Percentiles rank a stretch among this genome's conserved stretches.
phyloP scores from a whole-genome alignment of 2,329 filamentous ascomycete genomes.

The Apiospora hydei region DNA sequence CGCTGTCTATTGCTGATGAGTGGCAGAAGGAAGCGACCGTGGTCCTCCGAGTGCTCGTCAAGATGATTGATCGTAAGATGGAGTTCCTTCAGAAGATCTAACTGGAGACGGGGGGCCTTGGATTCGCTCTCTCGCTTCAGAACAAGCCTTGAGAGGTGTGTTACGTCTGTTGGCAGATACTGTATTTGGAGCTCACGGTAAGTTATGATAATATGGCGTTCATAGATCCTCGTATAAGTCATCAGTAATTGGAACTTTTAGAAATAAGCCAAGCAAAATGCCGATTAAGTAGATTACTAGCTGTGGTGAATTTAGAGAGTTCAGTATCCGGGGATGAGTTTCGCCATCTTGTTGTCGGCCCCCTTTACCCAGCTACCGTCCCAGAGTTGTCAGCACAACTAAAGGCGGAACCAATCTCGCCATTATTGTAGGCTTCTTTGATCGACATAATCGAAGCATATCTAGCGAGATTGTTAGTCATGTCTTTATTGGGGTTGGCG shows the following conservation, averaged over 20 bases:
- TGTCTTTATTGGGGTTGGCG: background rate
- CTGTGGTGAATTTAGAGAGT: background rate
- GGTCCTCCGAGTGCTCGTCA: background rate
- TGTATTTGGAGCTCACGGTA: too few species aligned
- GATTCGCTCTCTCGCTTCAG: background rate
- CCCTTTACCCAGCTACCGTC: slow-evolving; percentile 8
- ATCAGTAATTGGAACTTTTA: too few species aligned
- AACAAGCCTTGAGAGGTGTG: background rate
- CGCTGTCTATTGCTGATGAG: background rate
- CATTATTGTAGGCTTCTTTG: slow-evolving; percentile 31
- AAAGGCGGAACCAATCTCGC: slow-evolving; percentile 33
- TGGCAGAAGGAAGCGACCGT: slow-evolving; percentile 1
- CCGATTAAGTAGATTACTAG: too few species aligned
- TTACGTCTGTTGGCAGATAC: background rate
- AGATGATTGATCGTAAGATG: background rate
- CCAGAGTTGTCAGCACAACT: slow-evolving; percentile 35
- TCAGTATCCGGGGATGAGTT: background rate
- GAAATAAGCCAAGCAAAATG: too few species aligned
- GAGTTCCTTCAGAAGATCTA: background rate
- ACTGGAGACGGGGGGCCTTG: background rate
- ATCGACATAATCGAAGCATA: slow-evolving; percentile 33
- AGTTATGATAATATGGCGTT: too few species aligned
- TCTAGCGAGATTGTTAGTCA: slow-evolving; percentile 26
- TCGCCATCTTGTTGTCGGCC: background rate
- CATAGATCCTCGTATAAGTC: too few species aligned